A percentile compares a stretch with the other conserved stretches of the same genome.
phyloP scores from a whole-genome alignment of 345 rosid species.

The Draba incana region DNA sequence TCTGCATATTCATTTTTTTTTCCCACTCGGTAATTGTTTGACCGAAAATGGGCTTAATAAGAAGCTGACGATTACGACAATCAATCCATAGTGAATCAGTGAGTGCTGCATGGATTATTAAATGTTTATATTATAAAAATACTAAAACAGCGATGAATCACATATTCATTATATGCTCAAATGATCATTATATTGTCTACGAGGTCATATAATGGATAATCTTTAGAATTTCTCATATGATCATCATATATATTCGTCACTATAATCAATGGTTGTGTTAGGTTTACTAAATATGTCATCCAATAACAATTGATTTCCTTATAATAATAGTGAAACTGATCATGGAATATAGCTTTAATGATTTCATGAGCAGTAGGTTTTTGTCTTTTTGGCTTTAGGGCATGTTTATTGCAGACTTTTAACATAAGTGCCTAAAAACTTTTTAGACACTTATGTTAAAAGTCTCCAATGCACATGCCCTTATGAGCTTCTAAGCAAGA shows the following conservation, averaged over 20 bases:
- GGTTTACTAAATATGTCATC: slow-evolving; percentile 20
- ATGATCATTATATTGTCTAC: neutral
- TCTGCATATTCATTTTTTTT: slow-evolving; percentile 12
- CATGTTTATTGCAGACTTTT: too few relatives aligned
- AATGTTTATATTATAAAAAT: neutral
- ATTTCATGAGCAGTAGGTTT: slow-evolving; percentile 12
- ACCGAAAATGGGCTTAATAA: slow-evolving; percentile 5
- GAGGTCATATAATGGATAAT: slow-evolving; percentile 11
- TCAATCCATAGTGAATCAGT: neutral
- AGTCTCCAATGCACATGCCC: too few relatives aligned
- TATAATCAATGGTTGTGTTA: slow-evolving; percentile 13
- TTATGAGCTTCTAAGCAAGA: slow-evolving; percentile 26
- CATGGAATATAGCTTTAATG: slow-evolving; percentile 9
- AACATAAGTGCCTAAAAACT: too few relatives aligned
- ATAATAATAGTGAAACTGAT: slow-evolving; percentile 2
- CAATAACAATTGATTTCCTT: neutral
- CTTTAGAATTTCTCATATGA: too few relatives aligned
- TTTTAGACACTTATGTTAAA: too few relatives aligned
- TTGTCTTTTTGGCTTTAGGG: slow-evolving; percentile 16
- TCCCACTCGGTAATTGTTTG: slow-evolving; percentile 17
- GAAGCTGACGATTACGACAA: slow-evolving; percentile 1
- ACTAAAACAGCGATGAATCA: too few relatives aligned
- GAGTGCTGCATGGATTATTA: neutral
- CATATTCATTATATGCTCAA: too few relatives aligned
- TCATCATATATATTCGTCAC: neutral